Evolutionary conservation across 371 early-diverging fungal genomes (phyloP).

Genomic region (Neoconidiobolus thromboides): DNA sequence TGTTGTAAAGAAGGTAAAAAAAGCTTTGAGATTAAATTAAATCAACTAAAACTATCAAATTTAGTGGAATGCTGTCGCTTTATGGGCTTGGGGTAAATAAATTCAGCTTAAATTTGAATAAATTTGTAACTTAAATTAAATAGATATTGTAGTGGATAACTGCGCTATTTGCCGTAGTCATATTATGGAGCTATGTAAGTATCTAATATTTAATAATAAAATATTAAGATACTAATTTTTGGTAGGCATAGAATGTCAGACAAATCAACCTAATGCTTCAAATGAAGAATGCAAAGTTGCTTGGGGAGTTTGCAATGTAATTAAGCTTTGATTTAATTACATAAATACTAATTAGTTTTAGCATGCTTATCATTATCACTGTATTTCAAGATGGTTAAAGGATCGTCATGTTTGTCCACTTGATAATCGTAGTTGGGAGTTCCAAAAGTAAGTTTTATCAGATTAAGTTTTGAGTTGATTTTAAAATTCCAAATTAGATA

Average conservation of each 20-base stretch:
- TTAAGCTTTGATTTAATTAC: slow-evolving; percentile 5
- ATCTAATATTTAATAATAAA: slow-evolving; percentile 2
- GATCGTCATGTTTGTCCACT: slow-evolving; percentile 97
- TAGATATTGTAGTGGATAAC: slow-evolving; percentile 98
- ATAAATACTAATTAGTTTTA: slow-evolving; percentile 10
- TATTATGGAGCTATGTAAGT: slow-evolving; percentile 98
- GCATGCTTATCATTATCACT: slow-evolving; percentile 99
- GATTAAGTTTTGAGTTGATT: too few relatives aligned
- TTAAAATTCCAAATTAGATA: too few relatives aligned
- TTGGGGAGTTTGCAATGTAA: slow-evolving; percentile 97
- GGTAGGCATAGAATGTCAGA: slow-evolving; percentile 88
- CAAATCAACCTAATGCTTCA: slow-evolving; percentile 84
- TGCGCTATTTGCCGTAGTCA: slow-evolving; percentile 99
- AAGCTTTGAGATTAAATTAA: too few relatives aligned
- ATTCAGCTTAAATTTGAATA: neutral
- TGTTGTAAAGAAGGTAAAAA: too few relatives aligned
- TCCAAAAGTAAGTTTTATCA: slow-evolving; percentile 49
- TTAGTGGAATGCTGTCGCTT: slow-evolving; percentile 96
- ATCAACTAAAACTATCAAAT: neutral
- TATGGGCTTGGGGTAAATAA: slow-evolving; percentile 89
- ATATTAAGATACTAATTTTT: neutral
- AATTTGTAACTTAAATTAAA: neutral
- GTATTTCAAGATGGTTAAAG: slow-evolving; percentile 98
- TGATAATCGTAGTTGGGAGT: slow-evolving; percentile 98
- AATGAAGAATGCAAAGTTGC: slow-evolving; percentile 94